Evolutionary conservation across 2,329 filamentous ascomycete genomes (phyloP), one percentile per base, ranked within the genome.

Genomic region (Pochonia chlamydosporia): DNA sequence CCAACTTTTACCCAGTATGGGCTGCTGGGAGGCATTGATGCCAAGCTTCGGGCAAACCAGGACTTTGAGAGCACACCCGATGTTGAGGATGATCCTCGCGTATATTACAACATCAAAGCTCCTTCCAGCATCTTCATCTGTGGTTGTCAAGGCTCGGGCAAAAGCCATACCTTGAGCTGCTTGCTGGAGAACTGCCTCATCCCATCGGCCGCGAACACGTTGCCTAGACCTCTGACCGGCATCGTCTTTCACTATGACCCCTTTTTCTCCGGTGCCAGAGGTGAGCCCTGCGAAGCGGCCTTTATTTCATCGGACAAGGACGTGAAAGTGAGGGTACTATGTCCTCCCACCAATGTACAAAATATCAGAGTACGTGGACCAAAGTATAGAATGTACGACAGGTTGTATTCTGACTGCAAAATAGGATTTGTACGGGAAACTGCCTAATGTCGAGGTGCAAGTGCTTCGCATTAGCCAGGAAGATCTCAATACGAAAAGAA

Each of bases 171-270:
- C 0, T 64, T 83, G 1, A 75, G 75, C 1, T 79, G 73, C 42
- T 52, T 79, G 1, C 57, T 79, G 0, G 81, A 85, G 56, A 81
- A 79, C 51, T 82, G 75, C 30, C 63, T 85, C 0, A 62, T 80
- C 1, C 54, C 60, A 0, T 75, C 68, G 0, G 54, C 60, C 0
- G 64, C 74, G 0, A 76, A 74, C 6, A 57, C 61, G 1, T 64
- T 83, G 1, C 68, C 70, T 0, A 65, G 65, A 0, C 80, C 81
- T 0, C 63, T 85, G 1, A 78, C 79, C 0, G 81, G 78, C 0
- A 63, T 87, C 0, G 75, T 87, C 0, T 85, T 87, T 42, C 81
- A 86, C 51, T 86, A 82, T 49, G 80, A 84, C 52, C 72, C 71
- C 0, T 79, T 78, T 50, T 68, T 71, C 10, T 76, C 71, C 0